phyloP scores from a whole-genome alignment of 2,329 filamentous ascomycete genomes.

The Periconia digitata region DNA sequence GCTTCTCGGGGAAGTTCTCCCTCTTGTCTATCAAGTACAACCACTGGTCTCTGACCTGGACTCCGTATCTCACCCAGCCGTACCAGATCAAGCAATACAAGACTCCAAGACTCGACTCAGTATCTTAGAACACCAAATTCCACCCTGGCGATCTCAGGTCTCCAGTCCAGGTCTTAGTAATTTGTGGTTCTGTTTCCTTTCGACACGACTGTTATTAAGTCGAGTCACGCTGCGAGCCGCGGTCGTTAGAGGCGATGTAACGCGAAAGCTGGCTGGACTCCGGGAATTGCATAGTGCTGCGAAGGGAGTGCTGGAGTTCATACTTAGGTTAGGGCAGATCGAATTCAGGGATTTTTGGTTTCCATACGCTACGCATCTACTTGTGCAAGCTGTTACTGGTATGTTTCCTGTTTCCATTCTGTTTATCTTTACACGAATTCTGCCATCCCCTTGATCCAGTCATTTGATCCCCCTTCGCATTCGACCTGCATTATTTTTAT shows the following conservation, averaged over 20 bases:
- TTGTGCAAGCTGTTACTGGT: conserved; percentile 53
- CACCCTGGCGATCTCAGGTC: conserved; percentile 34
- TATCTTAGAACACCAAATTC: conserved; percentile 36
- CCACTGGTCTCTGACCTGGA: conserved; percentile 6
- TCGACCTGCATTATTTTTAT: background rate
- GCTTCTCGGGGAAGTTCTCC: conserved; percentile 44
- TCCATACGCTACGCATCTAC: conserved; percentile 52
- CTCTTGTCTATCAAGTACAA: conserved; percentile 41
- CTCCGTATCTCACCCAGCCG: background rate
- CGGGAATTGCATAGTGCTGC: conserved; percentile 54
- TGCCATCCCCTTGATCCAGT: background rate
- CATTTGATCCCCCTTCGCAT: background rate
- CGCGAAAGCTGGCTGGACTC: conserved; percentile 33
- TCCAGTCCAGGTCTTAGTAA: conserved; percentile 37
- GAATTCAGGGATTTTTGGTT: conserved; percentile 59
- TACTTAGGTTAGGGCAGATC: conserved; percentile 48
- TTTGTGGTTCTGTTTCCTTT: conserved; percentile 46
- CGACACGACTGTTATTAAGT: conserved; percentile 42
- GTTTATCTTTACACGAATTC: background rate
- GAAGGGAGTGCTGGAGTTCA: conserved; percentile 53
- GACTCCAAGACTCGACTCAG: conserved; percentile 33
- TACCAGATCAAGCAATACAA: background rate
- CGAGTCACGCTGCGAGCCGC: conserved; percentile 38
- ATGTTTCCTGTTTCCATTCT: background rate
- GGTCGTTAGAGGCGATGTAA: conserved; percentile 26